Percentiles rank a stretch among this genome's conserved stretches.
Conservation (phyloP, 345 rosid genomes). For the Linum usitatissimum region DNA sequence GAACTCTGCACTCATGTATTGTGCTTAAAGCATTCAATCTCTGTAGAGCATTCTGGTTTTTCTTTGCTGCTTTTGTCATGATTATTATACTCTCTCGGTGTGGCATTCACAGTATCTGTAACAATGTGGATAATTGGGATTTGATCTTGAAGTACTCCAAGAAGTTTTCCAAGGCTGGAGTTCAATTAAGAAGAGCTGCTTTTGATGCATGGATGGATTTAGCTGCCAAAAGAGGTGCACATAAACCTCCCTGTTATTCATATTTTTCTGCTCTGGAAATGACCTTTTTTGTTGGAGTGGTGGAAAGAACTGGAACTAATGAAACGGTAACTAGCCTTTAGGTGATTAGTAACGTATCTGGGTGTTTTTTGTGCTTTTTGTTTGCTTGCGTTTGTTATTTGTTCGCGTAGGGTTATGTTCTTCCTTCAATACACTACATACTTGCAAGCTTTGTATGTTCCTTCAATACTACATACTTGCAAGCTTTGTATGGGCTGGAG, state of each 20-base stretch:
- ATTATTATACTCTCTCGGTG: conserved; percentile 2
- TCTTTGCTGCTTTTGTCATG: conserved; percentile 1
- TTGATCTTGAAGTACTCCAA: conserved; percentile 50
- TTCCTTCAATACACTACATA: not conserved
- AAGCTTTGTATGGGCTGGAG: not conserved
- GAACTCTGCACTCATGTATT: not conserved
- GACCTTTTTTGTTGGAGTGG: not conserved
- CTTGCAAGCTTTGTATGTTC: not conserved
- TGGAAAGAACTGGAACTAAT: not conserved
- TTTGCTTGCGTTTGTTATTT: too few species aligned
- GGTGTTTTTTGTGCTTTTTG: not conserved
- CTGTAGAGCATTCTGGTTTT: not conserved
- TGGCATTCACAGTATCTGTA: conserved; percentile 56
- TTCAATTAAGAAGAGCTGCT: conserved; percentile 51
- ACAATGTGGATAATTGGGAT: conserved; percentile 47
- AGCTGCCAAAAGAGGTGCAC: conserved; percentile 58
- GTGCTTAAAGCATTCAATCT: not conserved
- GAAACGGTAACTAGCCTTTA: not conserved
- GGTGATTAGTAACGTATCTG: not conserved
- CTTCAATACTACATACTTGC: not conserved
- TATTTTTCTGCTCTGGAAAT: not conserved
- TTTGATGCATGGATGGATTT: conserved; percentile 80
- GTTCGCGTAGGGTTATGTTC: too few species aligned
- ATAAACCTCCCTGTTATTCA: conserved; percentile 3
- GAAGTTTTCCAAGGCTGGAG: conserved; percentile 53